Conservation (phyloP, 352 stramenopile genomes). For the Pythium folliculosum region DNA sequence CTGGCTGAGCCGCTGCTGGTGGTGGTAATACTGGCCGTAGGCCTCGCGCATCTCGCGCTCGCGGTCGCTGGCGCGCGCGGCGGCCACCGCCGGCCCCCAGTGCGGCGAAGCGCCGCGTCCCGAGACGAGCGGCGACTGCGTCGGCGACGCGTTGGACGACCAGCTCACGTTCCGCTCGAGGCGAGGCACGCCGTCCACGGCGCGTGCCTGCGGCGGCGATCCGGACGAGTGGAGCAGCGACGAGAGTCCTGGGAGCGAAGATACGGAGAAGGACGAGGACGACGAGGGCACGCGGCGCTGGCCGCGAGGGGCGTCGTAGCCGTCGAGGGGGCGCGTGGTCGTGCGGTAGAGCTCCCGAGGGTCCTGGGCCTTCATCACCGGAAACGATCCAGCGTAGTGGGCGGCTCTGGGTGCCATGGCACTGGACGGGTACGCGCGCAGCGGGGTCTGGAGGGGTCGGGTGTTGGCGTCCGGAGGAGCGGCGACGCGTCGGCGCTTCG, state of each 20-base stretch:
- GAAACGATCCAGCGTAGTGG: constrained; percentile 17
- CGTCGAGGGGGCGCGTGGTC: background rate
- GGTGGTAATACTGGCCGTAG: constrained; percentile 4
- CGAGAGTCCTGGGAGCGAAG: constrained; percentile 13
- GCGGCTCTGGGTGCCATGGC: background rate
- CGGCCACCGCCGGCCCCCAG: background rate
- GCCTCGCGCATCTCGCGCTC: background rate
- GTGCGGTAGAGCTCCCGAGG: background rate
- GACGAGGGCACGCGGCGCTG: background rate
- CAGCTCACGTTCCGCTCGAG: constrained; percentile 14
- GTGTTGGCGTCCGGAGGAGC: background rate
- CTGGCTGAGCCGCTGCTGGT: constrained; percentile 11
- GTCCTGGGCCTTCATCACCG: background rate
- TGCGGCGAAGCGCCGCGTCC: background rate
- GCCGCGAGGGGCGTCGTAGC: background rate
- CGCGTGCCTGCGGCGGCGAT: constrained; percentile 8
- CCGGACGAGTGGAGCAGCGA: constrained; percentile 9
- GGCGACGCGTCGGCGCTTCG: constrained; percentile 15
- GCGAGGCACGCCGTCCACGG: too few species aligned
- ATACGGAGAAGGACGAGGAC: background rate
- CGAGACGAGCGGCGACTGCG: constrained; percentile 1
- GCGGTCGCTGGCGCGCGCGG: background rate
- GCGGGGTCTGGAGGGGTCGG: background rate
- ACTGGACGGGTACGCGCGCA: constrained; percentile 6
- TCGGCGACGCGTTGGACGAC: constrained; percentile 10